phyloP scores from a whole-genome alignment of 2,329 filamentous ascomycete genomes.

The Cladophialophora yegresii region DNA sequence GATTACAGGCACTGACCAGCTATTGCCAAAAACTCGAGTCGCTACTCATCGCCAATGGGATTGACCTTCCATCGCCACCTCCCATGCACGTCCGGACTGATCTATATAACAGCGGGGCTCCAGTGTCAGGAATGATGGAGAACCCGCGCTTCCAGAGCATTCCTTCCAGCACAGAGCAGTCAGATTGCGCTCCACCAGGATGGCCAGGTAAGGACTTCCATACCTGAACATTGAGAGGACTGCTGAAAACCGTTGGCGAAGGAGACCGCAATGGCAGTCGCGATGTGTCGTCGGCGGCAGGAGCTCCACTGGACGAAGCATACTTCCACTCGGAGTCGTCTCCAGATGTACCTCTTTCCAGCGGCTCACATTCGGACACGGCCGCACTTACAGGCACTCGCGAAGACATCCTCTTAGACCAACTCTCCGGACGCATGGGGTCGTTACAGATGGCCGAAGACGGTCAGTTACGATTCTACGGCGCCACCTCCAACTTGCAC shows the following conservation, averaged over 20 bases:
- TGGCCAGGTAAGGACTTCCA: conserved; percentile 5
- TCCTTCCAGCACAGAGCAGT: neutral
- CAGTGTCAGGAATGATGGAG: neutral
- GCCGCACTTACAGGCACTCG: neutral
- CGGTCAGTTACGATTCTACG: conserved; percentile 34
- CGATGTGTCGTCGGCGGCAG: neutral
- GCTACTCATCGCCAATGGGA: conserved; percentile 18
- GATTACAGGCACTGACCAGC: conserved; percentile 23
- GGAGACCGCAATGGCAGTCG: neutral
- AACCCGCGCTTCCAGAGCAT: neutral
- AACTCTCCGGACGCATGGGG: conserved; percentile 29
- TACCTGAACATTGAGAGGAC: neutral
- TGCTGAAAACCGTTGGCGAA: conserved; percentile 3
- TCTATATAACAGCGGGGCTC: neutral
- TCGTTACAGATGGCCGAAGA: conserved; percentile 34
- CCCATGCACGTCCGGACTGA: conserved; percentile 17
- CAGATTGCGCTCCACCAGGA: conserved; percentile 2
- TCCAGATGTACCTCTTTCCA: conserved; percentile 6
- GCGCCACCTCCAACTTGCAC: conserved; percentile 34
- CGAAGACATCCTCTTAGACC: conserved; percentile 21
- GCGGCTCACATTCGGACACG: neutral
- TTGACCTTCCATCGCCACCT: conserved; percentile 20
- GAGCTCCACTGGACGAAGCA: conserved; percentile 4
- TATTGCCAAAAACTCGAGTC: conserved; percentile 26
- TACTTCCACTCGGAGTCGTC: conserved; percentile 13